Evolutionary conservation across 2,329 filamentous ascomycete species (phyloP).

Genomic region (Fusarium tuaranense): DNA sequence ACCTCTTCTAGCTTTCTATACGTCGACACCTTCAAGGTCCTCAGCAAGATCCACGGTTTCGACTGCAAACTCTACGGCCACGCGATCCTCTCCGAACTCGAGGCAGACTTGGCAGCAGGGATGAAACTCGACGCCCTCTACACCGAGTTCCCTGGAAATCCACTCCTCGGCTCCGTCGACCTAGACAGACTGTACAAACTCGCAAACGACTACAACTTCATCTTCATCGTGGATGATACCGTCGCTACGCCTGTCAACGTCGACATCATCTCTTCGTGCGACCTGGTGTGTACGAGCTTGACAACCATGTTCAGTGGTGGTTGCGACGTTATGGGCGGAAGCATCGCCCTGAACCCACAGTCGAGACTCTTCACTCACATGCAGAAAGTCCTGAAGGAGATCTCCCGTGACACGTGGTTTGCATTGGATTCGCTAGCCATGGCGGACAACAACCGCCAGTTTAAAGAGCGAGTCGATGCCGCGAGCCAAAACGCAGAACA

Average conservation of each 20-base stretch:
- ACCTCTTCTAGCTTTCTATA: conserved; percentile 40
- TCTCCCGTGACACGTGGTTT: conserved; percentile 41
- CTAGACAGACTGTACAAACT: conserved; percentile 42
- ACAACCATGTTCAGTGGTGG: conserved; percentile 68
- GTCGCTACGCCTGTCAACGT: conserved; percentile 59
- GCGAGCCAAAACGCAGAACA: conserved; percentile 43
- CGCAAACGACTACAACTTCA: conserved; percentile 52
- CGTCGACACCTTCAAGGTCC: conserved; percentile 47
- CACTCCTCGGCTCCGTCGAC: conserved; percentile 46
- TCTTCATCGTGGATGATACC: conserved; percentile 60
- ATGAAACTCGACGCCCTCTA: conserved; percentile 57
- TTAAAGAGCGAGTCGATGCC: conserved; percentile 49
- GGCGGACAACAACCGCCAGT: conserved; percentile 54
- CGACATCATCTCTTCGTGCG: conserved; percentile 58
- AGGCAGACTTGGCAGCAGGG: conserved; percentile 51
- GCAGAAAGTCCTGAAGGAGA: conserved; percentile 24
- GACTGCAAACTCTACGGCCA: conserved; percentile 58
- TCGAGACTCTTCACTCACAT: conserved; percentile 51
- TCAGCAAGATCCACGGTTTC: conserved; percentile 43
- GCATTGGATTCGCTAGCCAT: conserved; percentile 44
- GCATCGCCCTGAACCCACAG: conserved; percentile 57
- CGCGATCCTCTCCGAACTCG: conserved; percentile 54
- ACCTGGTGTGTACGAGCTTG: conserved; percentile 62
- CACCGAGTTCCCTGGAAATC: conserved; percentile 57
- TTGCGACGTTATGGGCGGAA: conserved; percentile 65